Evolutionary conservation across 2,329 filamentous ascomycete genomes (phyloP), one percentile per base, ranked within the genome.

Genomic region (Fusarium dimerum): DNA sequence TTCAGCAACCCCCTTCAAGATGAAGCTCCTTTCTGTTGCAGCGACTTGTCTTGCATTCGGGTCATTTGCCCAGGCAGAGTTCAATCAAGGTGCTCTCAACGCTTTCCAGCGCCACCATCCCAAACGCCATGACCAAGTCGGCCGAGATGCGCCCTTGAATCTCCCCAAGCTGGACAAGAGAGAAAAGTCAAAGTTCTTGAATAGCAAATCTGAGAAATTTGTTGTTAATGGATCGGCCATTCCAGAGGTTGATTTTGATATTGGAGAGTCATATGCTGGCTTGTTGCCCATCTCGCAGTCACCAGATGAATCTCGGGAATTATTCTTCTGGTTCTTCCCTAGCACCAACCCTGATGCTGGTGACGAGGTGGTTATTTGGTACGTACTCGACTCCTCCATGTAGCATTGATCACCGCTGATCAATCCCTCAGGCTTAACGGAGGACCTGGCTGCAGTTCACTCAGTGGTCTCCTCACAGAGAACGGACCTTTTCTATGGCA

Each of bases 401-500:
- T 18, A 26, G 20, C 20, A 26, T 26, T 26, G 20, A 26, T 26
- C 20, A 16, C 1, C 1, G 9, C 16, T 9, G 36, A 17, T 52
- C 64, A 8, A 66, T 61, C 32, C 88, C 85, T 1, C 76, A 59
- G 88, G 87, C 8, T 75, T 32, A 65, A 65, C 6, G 62, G 62
- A 47, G 62, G 62, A 2, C 62, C 62, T 1, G 62, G 62, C 10
- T 65, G 62, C 41, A 65, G 62, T 41, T 65, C 62, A 13, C 56
- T 65, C 0, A 62, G 56, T 5, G 62, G 62, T 13, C 30, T 92
- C 2, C 68, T 93, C 10, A 87, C 90, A 46, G 89, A 93, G 62
- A 92, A 91, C 61, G 89, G 90, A 0, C 87, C 89, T 0, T 87
- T 90, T 63, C 51, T 80, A 6, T 90, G 87, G 86, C 82, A 87